These are phyloP conservation scores for Atkinsonella hypoxylon DNA, from an alignment of 2,329 filamentous ascomycete genomes.

Conservation along the genomic window DNA sequence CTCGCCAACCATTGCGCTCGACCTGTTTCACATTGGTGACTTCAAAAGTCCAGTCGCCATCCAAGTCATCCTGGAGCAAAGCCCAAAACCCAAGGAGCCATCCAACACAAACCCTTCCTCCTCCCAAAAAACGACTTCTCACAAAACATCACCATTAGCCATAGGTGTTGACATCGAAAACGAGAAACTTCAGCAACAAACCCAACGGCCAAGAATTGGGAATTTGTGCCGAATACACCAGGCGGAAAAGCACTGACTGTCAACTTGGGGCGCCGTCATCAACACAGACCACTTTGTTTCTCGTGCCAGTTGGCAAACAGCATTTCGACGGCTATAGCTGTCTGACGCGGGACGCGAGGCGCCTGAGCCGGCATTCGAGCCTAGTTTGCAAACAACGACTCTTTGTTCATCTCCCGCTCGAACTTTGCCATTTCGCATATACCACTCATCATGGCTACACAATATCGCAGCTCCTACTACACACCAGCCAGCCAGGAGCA, in stretches of 20 bases:
- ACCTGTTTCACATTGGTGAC: slow-evolving; percentile 9
- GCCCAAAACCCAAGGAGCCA: slow-evolving; percentile 2
- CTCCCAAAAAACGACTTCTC: not conserved
- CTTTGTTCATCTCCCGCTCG: not conserved
- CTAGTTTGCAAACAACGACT: slow-evolving; percentile 1
- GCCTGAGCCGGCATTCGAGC: not conserved
- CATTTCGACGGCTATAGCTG: not conserved
- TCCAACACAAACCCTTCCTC: not conserved
- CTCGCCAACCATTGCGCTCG: slow-evolving; percentile 23
- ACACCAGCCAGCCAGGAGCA: slow-evolving; percentile 22
- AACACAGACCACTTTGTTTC: slow-evolving; percentile 1
- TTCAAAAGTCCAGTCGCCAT: slow-evolving; percentile 6
- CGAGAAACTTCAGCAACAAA: slow-evolving; percentile 1
- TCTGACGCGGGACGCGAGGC: slow-evolving; percentile 2
- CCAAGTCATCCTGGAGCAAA: slow-evolving; percentile 4
- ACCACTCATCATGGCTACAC: slow-evolving; percentile 34
- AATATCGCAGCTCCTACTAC: slow-evolving; percentile 44
- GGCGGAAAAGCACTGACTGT: not conserved
- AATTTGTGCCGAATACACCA: not conserved
- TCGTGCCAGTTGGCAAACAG: slow-evolving; percentile 3
- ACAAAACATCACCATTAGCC: not conserved
- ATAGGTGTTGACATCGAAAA: not conserved
- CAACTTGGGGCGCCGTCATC: not conserved
- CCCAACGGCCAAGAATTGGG: not conserved
- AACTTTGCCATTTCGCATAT: not conserved